Evolutionary conservation across 2,329 filamentous ascomycete species (phyloP), one percentile per base, ranked within the genome.

Genomic region (Penicillium psychrosexuale): DNA sequence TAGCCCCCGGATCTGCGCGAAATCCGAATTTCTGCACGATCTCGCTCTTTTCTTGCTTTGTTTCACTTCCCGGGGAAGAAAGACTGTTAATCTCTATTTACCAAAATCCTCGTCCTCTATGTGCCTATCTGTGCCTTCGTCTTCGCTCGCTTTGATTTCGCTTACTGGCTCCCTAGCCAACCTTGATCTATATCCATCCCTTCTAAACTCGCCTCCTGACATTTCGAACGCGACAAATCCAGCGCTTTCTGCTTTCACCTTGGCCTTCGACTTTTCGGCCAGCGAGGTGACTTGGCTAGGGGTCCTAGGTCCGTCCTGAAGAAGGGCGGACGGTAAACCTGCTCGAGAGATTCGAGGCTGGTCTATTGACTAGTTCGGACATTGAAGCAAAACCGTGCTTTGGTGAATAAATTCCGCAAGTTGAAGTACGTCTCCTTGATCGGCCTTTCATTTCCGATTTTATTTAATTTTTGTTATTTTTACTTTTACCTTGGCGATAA

Each of bases 221-320:
- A 22, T 53, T 44, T 46, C 52, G 51, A 34, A 49, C 39, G 51
- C 43, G 8, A 46, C 60, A 52, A 54, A 53, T 36, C 37, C 59
- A 48, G 56, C 44, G 22, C 51, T 57, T 31, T 47, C 57, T 42
- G 39, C 54, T 31, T 56, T 59, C 53, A 47, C 59, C 51, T 58
- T 61, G 63, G 58, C 61, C 50, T 57, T 59, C 49, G 63, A 66
- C 42, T 52, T 55, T 52, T 63, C 63, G 47, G 58, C 62, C 49
- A 62, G 66, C 66, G 65, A 70, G 61, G 70, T 75, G 70, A 64
- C 72, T 65, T 78, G 77, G 74, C 65, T 78, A 78, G 72, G 71
- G 76, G 76, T 73, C 64, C 66, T 69, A 64, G 71, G 76, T 79
- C 77, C 77, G 77, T 78, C 77, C 75, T 79, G 75, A 78, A 73